Percentiles rank a stretch among this genome's conserved stretches.
phyloP scores from a whole-genome alignment of 1,139 yeast genomes.

The Geotrichum klebahnii region DNA sequence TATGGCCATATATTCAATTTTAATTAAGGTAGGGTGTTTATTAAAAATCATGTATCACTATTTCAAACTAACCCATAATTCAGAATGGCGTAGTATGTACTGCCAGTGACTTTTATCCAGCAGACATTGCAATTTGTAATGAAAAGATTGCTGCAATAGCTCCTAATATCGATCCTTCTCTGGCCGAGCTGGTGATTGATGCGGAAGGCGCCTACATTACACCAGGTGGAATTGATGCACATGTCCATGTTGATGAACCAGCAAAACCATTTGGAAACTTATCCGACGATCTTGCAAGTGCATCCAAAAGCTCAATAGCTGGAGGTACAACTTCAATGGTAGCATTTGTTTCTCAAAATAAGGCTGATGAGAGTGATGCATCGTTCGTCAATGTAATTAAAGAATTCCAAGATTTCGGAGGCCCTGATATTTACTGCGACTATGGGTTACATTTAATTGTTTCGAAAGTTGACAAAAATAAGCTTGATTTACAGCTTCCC shows the following conservation, averaged over 20 bases:
- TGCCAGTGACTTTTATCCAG: slow-evolving; percentile 42
- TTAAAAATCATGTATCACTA: not conserved
- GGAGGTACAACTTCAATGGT: slow-evolving; percentile 50
- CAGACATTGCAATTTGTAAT: slow-evolving; percentile 42
- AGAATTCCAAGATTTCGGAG: slow-evolving; percentile 23
- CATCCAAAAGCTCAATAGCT: slow-evolving; percentile 57
- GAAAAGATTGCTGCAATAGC: slow-evolving; percentile 43
- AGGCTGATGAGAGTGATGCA: slow-evolving; percentile 33
- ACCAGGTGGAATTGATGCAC: slow-evolving; percentile 51
- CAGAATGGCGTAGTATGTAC: slow-evolving; percentile 41
- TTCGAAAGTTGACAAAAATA: slow-evolving; percentile 36
- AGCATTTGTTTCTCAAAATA: slow-evolving; percentile 45
- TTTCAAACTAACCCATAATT: slow-evolving; percentile 17
- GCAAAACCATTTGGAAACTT: slow-evolving; percentile 36
- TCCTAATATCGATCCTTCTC: slow-evolving; percentile 34
- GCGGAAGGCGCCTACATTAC: slow-evolving; percentile 47
- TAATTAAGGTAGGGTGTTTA: slow-evolving; percentile 6
- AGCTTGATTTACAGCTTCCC: slow-evolving; percentile 33
- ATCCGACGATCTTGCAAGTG: slow-evolving; percentile 55
- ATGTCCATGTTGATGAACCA: slow-evolving; percentile 57
- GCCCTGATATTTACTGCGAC: slow-evolving; percentile 44
- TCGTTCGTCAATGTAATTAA: slow-evolving; percentile 23
- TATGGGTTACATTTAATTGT: slow-evolving; percentile 47
- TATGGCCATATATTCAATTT: not conserved
- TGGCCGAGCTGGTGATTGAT: slow-evolving; percentile 39